Base-by-base conservation (phyloP, 2,329 filamentous ascomycete genomes). In the Didymella sp. region DNA sequence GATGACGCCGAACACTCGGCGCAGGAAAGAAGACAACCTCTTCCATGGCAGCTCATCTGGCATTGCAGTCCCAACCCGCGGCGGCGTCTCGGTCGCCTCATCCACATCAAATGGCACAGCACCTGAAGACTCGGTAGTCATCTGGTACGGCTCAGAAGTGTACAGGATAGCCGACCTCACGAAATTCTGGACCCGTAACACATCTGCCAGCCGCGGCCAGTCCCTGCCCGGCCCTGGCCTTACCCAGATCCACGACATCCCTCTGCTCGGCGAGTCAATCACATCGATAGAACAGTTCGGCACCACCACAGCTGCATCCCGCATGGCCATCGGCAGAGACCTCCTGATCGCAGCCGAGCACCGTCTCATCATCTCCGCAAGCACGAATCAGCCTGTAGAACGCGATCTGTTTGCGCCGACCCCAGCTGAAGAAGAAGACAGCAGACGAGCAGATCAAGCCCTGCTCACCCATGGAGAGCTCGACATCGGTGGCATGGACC, bases 1-100 rank as follows among this genome's bases (percentile, higher is more conserved):
- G 2, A 81, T 81, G 78, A 83, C 81, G 7, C 81, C 81, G 5
- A 82, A 82, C 58, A 83, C 80, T 6, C 76, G 80, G 12, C 77
- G 77, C 42, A 74, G 74, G 43, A 79, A 77, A 58, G 72, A 81
- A 51, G 78, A 81, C 40, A 66, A 67, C 12, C 68, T 83, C 3
- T 82, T 82, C 61, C 73, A 76, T 25, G 76, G 76, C n/a, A 71
- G 73, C 28, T 63, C 75, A 9, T 71, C 73, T 13, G 65, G 62
- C 6, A 60, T 66, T 13, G 61, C 70, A 4, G 67, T 66, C 30
- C 69, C 73, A n/a, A 66, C 72, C 2, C 71, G 69, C 12, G 81
- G 81, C 2, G 80, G 80, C 28, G 70, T 83, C 12, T 77, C 76
- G 1, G 72, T 82, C 6, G 71, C 71, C 25, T 69, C 72, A 5